Conservation (phyloP, 2,329 filamentous ascomycete species). For the Kalaharituber pfeilii region DNA sequence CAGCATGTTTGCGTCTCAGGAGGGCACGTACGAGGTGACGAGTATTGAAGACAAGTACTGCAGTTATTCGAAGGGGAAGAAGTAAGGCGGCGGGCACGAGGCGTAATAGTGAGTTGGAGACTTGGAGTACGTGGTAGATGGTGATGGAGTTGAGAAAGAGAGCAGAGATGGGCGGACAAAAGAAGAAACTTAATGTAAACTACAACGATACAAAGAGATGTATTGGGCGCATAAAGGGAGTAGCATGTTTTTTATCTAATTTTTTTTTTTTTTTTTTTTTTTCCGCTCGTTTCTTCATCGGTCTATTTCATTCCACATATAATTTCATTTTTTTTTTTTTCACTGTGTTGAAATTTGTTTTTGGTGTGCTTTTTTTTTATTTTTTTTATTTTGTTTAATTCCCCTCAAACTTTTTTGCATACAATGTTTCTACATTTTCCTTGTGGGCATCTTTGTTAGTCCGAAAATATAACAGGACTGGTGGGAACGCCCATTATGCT, state of each 20-base stretch:
- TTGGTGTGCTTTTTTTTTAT: background rate
- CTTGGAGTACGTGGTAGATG: background rate
- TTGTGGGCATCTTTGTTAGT: too few species aligned
- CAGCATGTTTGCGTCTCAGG: conserved; percentile 68
- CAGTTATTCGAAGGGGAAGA: conserved; percentile 33
- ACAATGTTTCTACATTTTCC: background rate
- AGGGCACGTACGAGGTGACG: conserved; percentile 94
- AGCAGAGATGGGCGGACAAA: background rate
- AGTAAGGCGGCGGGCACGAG: background rate
- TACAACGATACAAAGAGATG: background rate
- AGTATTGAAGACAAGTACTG: conserved; percentile 89
- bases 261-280: background rate
- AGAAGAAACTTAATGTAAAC: background rate
- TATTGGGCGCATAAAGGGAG: background rate
- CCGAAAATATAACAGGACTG: too few species aligned
- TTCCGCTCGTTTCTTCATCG: too few species aligned
- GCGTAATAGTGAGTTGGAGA: background rate
- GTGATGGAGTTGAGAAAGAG: background rate
- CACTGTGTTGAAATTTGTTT: background rate
- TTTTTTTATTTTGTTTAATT: background rate
- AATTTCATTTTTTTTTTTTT: background rate
- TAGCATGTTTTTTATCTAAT: background rate
- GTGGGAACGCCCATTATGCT: too few species aligned
- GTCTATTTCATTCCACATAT: background rate
- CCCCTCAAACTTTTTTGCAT: background rate